Evolutionary conservation across 805 yeast species (phyloP).

Genomic region (Myxozyma udenii): DNA sequence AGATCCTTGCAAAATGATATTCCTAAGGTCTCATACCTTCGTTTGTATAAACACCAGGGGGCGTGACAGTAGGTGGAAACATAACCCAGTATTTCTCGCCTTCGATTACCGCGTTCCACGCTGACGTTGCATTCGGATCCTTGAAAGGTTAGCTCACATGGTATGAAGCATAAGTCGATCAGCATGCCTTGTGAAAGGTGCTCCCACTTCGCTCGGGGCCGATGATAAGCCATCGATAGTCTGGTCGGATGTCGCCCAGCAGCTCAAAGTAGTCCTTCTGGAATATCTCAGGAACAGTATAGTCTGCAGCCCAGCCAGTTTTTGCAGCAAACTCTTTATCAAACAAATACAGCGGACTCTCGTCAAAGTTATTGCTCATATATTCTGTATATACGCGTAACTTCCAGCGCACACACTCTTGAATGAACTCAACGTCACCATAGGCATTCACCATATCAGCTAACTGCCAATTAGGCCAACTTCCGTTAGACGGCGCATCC

Average conservation of each 20-base stretch:
- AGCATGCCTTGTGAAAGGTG: constrained; percentile 67
- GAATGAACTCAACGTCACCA: constrained; percentile 64
- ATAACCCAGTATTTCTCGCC: constrained; percentile 39
- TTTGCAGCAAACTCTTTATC: constrained; percentile 61
- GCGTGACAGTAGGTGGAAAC: constrained; percentile 72
- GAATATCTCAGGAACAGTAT: constrained; percentile 28
- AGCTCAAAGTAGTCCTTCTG: constrained; percentile 49
- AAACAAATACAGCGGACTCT: constrained; percentile 79
- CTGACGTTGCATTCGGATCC: constrained; percentile 86
- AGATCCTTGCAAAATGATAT: background rate
- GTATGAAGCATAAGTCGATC: background rate
- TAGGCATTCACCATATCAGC: constrained; percentile 50
- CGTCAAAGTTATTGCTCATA: constrained; percentile 62
- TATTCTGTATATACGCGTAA: constrained; percentile 60
- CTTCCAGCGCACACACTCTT: constrained; percentile 83
- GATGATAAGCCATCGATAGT: constrained; percentile 85
- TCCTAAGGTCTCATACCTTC: constrained; percentile 7
- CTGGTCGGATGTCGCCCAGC: constrained; percentile 63
- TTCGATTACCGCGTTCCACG: constrained; percentile 66
- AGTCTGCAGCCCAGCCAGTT: constrained; percentile 51
- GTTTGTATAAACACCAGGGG: constrained; percentile 80
- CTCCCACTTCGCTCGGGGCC: constrained; percentile 84
- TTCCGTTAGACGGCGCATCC: constrained; percentile 18
- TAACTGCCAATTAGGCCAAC: constrained; percentile 67
- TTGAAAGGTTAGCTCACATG: background rate